Evolutionary conservation across 306 rosid genomes (phyloP).

Genomic region (Rubus parviflorus): DNA sequence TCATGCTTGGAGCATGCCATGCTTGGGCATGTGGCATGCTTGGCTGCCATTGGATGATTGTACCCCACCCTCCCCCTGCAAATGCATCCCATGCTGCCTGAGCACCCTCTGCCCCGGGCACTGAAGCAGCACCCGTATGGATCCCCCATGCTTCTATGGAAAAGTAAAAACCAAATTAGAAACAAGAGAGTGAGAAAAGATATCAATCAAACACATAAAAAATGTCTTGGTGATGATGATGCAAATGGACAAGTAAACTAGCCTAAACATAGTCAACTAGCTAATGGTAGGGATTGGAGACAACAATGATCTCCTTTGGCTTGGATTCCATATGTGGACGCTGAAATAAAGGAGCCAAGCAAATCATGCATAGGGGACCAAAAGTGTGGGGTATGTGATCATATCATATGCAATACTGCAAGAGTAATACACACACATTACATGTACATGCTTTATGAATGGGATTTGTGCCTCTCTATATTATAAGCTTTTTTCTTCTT

Average conservation of each 20-base stretch:
- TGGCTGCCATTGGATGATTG: no score
- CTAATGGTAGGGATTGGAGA: conserved; percentile 32
- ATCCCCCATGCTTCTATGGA: conserved; percentile 36
- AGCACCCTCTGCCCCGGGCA: no score
- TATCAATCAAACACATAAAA: conserved; percentile 18
- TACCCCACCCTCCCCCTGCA: no score
- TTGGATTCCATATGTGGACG: conserved; percentile 50
- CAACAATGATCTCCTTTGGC: conserved; percentile 42
- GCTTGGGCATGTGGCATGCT: no score
- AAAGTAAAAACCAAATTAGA: neutral
- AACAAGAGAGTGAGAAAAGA: neutral
- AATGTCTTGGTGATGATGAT: conserved; percentile 35
- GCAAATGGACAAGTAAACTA: conserved; percentile 11
- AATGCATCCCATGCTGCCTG: no score
- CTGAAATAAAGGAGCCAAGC: conserved; percentile 58
- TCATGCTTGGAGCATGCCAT: no score
- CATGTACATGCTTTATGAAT: neutral
- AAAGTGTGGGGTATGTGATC: conserved; percentile 3
- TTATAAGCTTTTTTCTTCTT: no score
- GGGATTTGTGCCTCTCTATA: neutral
- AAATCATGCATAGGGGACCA: conserved; percentile 11
- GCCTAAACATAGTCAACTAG: conserved; percentile 31
- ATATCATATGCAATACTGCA: neutral
- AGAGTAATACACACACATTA: neutral
- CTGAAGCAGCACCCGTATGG: no score